Evolutionary conservation across 2,329 filamentous ascomycete genomes (phyloP).

Genomic region (Xylaria sp.): DNA sequence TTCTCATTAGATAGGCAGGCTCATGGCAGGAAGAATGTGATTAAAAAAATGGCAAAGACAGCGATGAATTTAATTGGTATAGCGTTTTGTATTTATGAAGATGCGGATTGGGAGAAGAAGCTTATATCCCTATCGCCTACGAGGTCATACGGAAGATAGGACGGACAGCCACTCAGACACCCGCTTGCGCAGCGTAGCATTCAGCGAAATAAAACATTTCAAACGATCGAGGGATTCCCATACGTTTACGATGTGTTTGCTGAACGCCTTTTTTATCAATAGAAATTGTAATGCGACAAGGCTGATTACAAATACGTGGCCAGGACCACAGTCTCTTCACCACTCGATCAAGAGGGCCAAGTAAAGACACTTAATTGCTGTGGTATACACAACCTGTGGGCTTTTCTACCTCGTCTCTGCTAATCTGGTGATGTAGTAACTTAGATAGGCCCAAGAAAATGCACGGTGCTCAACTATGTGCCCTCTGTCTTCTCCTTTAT

Average conservation of each 20-base stretch:
- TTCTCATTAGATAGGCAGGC: conserved; percentile 12
- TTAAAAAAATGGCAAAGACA: conserved; percentile 3
- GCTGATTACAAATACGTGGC: background rate
- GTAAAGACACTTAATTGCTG: background rate
- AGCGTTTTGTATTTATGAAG: background rate
- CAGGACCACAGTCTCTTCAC: background rate
- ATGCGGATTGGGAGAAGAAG: background rate
- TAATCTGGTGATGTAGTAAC: background rate
- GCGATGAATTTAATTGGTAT: conserved; percentile 22
- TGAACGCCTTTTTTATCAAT: background rate
- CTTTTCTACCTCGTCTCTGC: background rate
- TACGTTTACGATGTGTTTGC: background rate
- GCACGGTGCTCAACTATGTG: background rate
- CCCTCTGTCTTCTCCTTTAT: too few relatives aligned
- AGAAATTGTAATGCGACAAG: background rate
- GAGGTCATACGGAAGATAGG: background rate
- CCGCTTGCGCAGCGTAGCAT: background rate
- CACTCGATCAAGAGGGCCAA: background rate
- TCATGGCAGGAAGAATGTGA: background rate
- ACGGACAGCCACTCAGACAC: background rate
- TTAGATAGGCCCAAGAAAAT: background rate
- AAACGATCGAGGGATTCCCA: background rate
- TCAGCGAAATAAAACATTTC: background rate
- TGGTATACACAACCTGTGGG: background rate
- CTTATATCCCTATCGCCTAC: background rate